Evolutionary conservation across 1,284 basidiomycete genomes (phyloP), one percentile per base, ranked within the genome.

Genomic region (Chalciporus sp.): DNA sequence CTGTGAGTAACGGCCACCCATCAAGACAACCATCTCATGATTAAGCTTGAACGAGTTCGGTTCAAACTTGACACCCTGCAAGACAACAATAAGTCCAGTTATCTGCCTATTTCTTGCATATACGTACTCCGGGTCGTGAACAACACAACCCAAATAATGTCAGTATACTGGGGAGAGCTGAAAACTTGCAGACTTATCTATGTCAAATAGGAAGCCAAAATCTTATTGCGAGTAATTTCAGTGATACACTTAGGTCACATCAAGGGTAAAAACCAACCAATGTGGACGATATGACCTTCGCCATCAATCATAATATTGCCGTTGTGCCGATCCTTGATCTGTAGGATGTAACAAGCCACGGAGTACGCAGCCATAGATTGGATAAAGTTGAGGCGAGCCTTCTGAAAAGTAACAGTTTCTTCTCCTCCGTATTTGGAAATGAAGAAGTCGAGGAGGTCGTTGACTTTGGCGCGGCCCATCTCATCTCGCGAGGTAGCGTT

Each of bases 341-440:
- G 96, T 39, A 98, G 74, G 58, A 98, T 94, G 72, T 98, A 98
- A 72, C 96, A 99, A 11, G 94, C 93, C n/a, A 99, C 88, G 33
- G 95, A 98, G 74, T 99, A 99, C 17, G 95, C 97, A 1, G 97
- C 97, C 97, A 99, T 99, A 1, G 94, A 96, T 69, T 97, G 94
- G 60, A 99, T 94, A 69, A 99, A 99, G 74, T 98, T 98, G 60
- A 94, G 79, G 27, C 96, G 86, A 43, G 97, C 97, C 60, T 84
- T 84, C 70, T 99, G 96, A 79, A 98, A 99, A 26, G 90, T 79
- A 42, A 95, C 77, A 0, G 90, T 91, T 64, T 98, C 94, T 66
- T 89, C 83, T 40, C 90, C 86, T 41, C 97, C 97, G 66, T 97
- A 98, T 72, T 92, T 95, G 47, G 92, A 86, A n/a, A 92, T 80